A percentile compares a stretch with the other conserved stretches of the same genome.
These are phyloP conservation scores for Zygosaccharomyces gambellarensis DNA, from an alignment of 805 yeast genomes.

Conservation along the genomic window DNA sequence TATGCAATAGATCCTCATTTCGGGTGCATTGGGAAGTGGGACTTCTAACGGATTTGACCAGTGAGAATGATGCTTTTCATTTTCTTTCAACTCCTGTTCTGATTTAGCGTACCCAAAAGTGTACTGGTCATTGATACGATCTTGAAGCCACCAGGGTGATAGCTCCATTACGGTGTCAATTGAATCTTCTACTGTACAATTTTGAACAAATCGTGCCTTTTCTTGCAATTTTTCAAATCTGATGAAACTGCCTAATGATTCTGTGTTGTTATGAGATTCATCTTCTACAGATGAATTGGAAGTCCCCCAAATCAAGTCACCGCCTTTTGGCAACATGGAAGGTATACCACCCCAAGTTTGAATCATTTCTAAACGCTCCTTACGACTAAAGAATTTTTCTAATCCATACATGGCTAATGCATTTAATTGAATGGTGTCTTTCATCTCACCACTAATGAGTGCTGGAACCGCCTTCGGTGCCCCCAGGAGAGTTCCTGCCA, in stretches of 20 bases:
- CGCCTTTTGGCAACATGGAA: slow-evolving; percentile 96
- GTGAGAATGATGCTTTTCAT: slow-evolving; percentile 66
- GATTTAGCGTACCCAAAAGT: slow-evolving; percentile 72
- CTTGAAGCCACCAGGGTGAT: slow-evolving; percentile 72
- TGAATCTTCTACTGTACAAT: slow-evolving; percentile 62
- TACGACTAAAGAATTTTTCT: slow-evolving; percentile 86
- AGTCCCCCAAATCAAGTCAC: slow-evolving; percentile 84
- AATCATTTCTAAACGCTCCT: slow-evolving; percentile 81
- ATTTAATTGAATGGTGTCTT: slow-evolving; percentile 91
- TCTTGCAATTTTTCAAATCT: slow-evolving; percentile 40
- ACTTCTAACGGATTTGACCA: slow-evolving; percentile 97
- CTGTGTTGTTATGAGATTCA: slow-evolving; percentile 24
- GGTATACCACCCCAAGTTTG: slow-evolving; percentile 89
- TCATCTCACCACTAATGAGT: slow-evolving; percentile 95
- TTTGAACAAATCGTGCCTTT: slow-evolving; percentile 27
- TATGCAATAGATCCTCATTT: slow-evolving; percentile 79
- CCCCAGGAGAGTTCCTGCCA: slow-evolving; percentile 86
- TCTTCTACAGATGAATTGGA: slow-evolving; percentile 70
- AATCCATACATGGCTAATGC: slow-evolving; percentile 89
- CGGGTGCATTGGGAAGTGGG: slow-evolving; percentile 88
- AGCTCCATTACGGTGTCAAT: slow-evolving; percentile 59
- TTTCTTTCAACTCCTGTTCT: slow-evolving; percentile 51
- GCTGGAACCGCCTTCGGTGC: slow-evolving; percentile 94
- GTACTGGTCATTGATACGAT: slow-evolving; percentile 63
- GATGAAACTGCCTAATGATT: slow-evolving; percentile 64